These are phyloP conservation scores for Benincasa hispida DNA, from an alignment of 306 rosid genomes.

Conservation along the genomic window DNA sequence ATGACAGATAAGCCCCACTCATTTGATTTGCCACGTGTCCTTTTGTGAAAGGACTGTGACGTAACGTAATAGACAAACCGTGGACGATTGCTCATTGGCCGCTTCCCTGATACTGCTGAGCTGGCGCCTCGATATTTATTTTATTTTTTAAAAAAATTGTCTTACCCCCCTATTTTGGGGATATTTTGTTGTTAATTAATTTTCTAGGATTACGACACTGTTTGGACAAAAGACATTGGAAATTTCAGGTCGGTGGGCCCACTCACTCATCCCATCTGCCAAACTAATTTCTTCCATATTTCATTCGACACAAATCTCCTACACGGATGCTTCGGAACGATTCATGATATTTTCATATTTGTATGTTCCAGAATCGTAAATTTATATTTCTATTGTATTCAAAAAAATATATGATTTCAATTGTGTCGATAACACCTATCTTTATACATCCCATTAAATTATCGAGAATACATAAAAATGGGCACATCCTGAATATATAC, in stretches of 20 bases:
- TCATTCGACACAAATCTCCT: no score
- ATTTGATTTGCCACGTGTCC: neutral
- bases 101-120: neutral
- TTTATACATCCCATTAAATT: no score
- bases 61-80: neutral
- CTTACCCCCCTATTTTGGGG: neutral
- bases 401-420: no score
- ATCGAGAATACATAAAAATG: no score
- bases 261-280: neutral
- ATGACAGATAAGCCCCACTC: neutral
- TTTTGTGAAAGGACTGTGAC: neutral
- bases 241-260: no score
- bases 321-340: no score
- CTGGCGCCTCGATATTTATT: neutral
- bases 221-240: neutral
- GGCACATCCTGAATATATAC: no score
- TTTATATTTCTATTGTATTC: no score
- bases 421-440: no score
- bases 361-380: no score
- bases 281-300: neutral
- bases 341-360: no score
- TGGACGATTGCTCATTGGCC: neutral
- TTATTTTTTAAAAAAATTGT: neutral
- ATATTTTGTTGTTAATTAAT: neutral
- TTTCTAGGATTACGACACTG: neutral